phyloP scores from a whole-genome alignment of 768 basidiomycete species.

The Phanerochaete carnosa region DNA sequence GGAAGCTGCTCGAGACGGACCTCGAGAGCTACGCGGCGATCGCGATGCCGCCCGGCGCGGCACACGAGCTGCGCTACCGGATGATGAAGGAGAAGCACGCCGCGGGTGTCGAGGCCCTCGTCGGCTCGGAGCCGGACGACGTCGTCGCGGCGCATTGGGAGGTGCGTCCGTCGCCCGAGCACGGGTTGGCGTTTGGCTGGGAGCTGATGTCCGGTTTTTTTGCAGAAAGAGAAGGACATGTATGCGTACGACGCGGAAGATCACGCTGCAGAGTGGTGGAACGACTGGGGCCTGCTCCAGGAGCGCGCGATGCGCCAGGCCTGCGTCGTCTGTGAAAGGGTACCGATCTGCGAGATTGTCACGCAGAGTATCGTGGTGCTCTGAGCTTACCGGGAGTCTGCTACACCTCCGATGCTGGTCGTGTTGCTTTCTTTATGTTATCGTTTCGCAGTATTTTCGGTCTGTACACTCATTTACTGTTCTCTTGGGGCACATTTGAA shows the following conservation, averaged over 20 bases:
- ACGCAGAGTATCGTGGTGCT: background rate
- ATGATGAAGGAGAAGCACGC: slow-evolving; percentile 5
- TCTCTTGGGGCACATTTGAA: no score
- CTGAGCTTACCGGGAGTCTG: no score
- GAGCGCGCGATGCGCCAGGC: slow-evolving; percentile 18
- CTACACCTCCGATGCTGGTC: no score
- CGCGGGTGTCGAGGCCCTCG: slow-evolving; percentile 12
- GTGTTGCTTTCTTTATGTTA: no score
- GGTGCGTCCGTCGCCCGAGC: background rate
- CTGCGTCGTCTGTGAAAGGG: background rate
- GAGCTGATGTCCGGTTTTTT: no score
- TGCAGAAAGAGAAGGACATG: slow-evolving; percentile 15
- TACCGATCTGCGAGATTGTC: background rate
- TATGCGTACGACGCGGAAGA: slow-evolving; percentile 29
- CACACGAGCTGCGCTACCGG: slow-evolving; percentile 12
- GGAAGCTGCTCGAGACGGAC: slow-evolving; percentile 16
- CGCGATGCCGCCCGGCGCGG: slow-evolving; percentile 20
- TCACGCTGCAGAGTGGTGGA: slow-evolving; percentile 28
- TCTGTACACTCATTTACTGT: no score
- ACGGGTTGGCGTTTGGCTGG: background rate
- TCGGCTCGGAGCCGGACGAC: background rate
- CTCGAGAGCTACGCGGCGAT: slow-evolving; percentile 16
- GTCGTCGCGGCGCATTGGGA: background rate
- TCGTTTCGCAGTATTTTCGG: no score
- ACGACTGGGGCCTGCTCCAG: slow-evolving; percentile 25